Base-by-base conservation (phyloP, 768 basidiomycete genomes). In the Leccinum variicolor region DNA sequence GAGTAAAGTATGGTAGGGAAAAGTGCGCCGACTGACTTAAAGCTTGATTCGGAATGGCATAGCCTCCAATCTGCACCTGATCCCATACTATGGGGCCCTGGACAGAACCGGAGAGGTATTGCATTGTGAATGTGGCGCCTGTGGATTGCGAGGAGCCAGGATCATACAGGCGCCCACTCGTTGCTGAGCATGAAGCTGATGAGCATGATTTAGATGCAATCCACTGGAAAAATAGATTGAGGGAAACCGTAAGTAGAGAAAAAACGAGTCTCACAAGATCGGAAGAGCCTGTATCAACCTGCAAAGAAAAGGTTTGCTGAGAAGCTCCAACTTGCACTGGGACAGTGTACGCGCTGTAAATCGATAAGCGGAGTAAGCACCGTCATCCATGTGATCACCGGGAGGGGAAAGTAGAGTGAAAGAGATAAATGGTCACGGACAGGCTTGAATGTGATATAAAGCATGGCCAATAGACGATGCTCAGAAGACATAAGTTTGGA, bases 241-340 rank as follows among this genome's bases (percentile, higher is more conserved):
- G 19, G 46, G 39, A 53, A 50, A 50, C 48, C 15, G 9, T 19
- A 46, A 39, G n/a, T 10, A 23, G 1, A 54, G 34, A 41, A 29
- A 59, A 52, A n/a, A 31, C 31, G 31, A 9, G 29, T 75, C 83
- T 63, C 57, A 90, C 89, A 25, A 90, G 76, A 73, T 93, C 90
- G 0, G 89, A 89, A 0, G 91, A 92, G 28, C 91, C 91, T 0
- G 87, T 90, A 64, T 93, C 90, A 36, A 92, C 80, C 66, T 91
- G 89, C 2, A 92, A 72, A 6, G 81, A 84, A 23, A 87, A 71
- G 23, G 77, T 78, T 55, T 87, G 80, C 31, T 66, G 66, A 9
- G 67, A 71, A 7, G 69, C 53, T 11, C 90, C 89, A 23, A 90
- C 74, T 19, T 65, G 70, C 5, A 87, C 74, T 4, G 83, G 76